Conservation (phyloP, 768 basidiomycete genomes). For the Kwoniella sp. region DNA sequence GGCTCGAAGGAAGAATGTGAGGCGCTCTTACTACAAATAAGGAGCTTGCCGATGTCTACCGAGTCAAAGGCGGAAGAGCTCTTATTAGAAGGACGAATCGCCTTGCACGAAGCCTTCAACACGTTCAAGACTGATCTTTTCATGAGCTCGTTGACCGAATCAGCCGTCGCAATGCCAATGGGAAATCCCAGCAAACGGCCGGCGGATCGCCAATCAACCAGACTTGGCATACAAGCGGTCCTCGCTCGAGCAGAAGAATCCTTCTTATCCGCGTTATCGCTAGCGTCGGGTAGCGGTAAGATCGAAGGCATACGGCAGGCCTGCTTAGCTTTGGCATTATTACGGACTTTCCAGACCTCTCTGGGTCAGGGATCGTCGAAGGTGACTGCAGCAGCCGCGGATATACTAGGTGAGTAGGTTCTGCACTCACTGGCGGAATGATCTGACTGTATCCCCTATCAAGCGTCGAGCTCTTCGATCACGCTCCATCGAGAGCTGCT, state of each 20-base stretch:
- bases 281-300: conserved; percentile 59
- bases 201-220: conserved; percentile 39
- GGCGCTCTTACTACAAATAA: conserved; percentile 57
- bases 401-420: conserved; percentile 56
- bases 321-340: conserved; percentile 63
- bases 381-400: conserved; percentile 59
- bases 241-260: conserved; percentile 66
- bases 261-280: conserved; percentile 63
- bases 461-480: conserved; percentile 71
- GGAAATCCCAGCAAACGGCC: conserved; percentile 51
- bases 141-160: conserved; percentile 82
- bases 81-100: conserved; percentile 69
- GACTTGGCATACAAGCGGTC: conserved; percentile 55
- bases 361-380: conserved; percentile 61
- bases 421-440: not conserved
- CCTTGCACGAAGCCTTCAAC: conserved; percentile 68
- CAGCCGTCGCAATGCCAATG: conserved; percentile 85
- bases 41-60: conserved; percentile 53
- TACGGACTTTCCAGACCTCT: conserved; percentile 73
- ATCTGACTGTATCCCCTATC: not conserved
- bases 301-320: conserved; percentile 72
- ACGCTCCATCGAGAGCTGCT: conserved; percentile 81
- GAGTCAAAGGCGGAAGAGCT: conserved; percentile 60
- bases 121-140: conserved; percentile 82
- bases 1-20: conserved; percentile 51